Evolutionary conservation across 164 flowering plant species (phyloP).

Genomic region (Paratinospora sagittata): DNA sequence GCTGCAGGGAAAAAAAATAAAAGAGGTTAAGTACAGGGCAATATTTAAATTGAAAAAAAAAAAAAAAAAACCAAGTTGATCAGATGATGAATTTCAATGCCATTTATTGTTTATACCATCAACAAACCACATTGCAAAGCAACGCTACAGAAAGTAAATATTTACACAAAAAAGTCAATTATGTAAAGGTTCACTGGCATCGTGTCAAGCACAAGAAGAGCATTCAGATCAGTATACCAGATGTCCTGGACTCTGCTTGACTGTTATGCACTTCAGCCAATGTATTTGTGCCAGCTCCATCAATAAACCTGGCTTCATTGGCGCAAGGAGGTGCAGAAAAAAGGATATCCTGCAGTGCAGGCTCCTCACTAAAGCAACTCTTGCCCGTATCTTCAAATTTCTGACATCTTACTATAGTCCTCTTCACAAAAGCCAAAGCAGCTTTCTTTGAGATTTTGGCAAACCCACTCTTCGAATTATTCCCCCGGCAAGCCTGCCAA

Average conservation of each 20-base stretch:
- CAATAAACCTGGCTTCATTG: slow-evolving; percentile 32
- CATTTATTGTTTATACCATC: background rate
- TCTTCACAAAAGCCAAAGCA: slow-evolving; percentile 61
- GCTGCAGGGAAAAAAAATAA: slow-evolving; percentile 13
- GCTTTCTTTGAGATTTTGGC: slow-evolving; percentile 57
- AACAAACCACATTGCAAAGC: background rate
- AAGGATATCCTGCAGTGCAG: slow-evolving; percentile 44
- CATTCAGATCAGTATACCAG: slow-evolving; percentile 30
- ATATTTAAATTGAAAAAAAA: no score
- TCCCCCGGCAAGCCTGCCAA: slow-evolving; percentile 52
- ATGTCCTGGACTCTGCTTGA: slow-evolving; percentile 32
- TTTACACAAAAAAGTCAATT: background rate
- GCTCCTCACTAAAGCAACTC: slow-evolving; percentile 62
- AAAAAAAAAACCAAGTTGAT: background rate
- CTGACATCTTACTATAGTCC: slow-evolving; percentile 55
- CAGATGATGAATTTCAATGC: background rate
- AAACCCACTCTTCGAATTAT: slow-evolving; percentile 38
- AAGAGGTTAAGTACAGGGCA: background rate
- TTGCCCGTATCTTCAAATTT: slow-evolving; percentile 53
- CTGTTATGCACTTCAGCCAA: slow-evolving; percentile 26
- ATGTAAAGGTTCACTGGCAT: background rate
- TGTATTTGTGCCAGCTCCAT: slow-evolving; percentile 34
- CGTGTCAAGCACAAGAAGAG: slow-evolving; percentile 12
- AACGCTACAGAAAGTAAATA: no score
- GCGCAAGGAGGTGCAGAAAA: slow-evolving; percentile 32